Evolutionary conservation across 495 filamentous ascomycete species (phyloP), one percentile per base, ranked within the genome.

Genomic region (Sordaria brevicollis): DNA sequence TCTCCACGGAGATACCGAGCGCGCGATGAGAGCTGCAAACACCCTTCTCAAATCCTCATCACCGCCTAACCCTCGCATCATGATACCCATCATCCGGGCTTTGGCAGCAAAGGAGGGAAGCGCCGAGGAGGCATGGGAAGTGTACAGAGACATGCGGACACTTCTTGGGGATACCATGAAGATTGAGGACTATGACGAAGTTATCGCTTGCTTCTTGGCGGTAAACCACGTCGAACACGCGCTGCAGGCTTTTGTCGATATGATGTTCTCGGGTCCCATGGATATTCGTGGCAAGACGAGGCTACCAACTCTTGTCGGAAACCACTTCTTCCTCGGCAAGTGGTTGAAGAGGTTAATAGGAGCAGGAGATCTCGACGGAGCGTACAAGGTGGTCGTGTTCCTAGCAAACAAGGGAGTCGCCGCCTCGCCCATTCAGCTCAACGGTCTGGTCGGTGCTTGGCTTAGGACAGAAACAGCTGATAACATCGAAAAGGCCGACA

Each of bases 271-370:
- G 0, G 85, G 85, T 2, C 78, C 84, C 29, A 66, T 84, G 65
- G 79, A 84, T 65, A 71, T 82, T 33, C 73, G 73, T 31, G 78
- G 77, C 25, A 76, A 80, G 80, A 74, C 83, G 73, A 74, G 73
- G 43, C 74, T 93, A 21, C 90, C 91, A 7, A 80, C 85, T 9
- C 80, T 79, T 33, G 87, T 91, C 66, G 87, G 90, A 66, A 93
- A 92, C 74, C 88, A 91, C 43, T 93, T 90, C 79, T 94, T 94
- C 78, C 89, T 90, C 71, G 91, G 89, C 13, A 92, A 88, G 73
- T 94, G 91, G 91, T 83, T 93, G 74, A 93, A 92, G 78, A 89
- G 91, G 43, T 84, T 94, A 2, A 89, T 94, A 70, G 90, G 89
- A 34, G 87, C 88, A 74, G 89, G 88, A 6, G 86, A 92, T 69